Conservation (phyloP, 78 protist species). For the Chrysochromulina tobinii region DNA sequence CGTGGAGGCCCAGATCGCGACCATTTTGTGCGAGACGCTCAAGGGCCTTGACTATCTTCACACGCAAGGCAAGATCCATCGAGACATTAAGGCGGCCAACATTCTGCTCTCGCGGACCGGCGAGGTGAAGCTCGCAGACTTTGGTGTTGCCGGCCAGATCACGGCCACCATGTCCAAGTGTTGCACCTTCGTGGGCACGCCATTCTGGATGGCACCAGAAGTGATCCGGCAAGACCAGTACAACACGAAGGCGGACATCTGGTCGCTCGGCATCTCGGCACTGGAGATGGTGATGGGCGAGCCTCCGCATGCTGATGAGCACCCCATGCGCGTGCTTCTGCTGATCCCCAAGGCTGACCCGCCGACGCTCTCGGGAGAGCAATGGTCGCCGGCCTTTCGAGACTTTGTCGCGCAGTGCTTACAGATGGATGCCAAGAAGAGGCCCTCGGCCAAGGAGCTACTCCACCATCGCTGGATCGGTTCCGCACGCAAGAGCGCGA, state of each 20-base stretch:
- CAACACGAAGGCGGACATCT: slow-evolving; percentile 92
- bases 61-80: slow-evolving; percentile 89
- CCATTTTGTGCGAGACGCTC: slow-evolving; percentile 86
- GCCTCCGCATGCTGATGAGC: slow-evolving; percentile 91
- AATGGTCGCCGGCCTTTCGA: slow-evolving; percentile 68
- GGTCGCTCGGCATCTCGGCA: slow-evolving; percentile 97
- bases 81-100: slow-evolving; percentile 97
- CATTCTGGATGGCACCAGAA: slow-evolving; percentile 96
- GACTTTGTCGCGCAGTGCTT: slow-evolving; percentile 88
- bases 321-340: slow-evolving; percentile 90
- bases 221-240: slow-evolving; percentile 60
- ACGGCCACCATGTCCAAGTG: slow-evolving; percentile 46
- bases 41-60: slow-evolving; percentile 88
- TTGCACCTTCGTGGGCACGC: slow-evolving; percentile 63
- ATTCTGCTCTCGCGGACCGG: slow-evolving; percentile 84
- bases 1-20: slow-evolving; percentile 80
- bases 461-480: slow-evolving; percentile 81
- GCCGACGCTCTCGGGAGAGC: neutral
- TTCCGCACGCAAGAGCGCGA: neutral
- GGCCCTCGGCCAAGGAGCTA: slow-evolving; percentile 91
- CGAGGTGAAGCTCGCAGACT: slow-evolving; percentile 94
- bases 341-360: slow-evolving; percentile 84
- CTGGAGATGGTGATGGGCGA: slow-evolving; percentile 91
- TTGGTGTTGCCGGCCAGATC: slow-evolving; percentile 96
- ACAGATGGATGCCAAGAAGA: neutral